A percentile compares a stretch with the other conserved stretches of the same genome.
phyloP scores from a whole-genome alignment of 805 yeast genomes.

The Hanseniaspora guilliermondii region DNA sequence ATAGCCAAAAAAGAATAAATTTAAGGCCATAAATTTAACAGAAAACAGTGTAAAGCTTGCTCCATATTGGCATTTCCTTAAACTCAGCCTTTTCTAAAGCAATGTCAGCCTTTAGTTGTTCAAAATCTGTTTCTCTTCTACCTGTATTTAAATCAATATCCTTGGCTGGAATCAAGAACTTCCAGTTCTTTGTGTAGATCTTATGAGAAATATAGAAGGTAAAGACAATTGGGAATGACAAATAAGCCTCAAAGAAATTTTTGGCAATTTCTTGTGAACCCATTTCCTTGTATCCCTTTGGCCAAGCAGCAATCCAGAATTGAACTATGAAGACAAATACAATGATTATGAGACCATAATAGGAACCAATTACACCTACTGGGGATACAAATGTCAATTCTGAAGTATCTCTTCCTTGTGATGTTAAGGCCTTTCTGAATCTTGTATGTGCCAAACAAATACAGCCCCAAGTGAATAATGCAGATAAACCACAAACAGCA shows the following conservation, averaged over 20 bases:
- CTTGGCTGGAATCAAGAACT: constrained; percentile 31
- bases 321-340: constrained; percentile 55
- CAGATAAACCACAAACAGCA: constrained; percentile 49
- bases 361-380: constrained; percentile 57
- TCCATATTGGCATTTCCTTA: constrained; percentile 36
- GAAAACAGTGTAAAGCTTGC: constrained; percentile 35
- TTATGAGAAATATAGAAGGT: constrained; percentile 48
- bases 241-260: constrained; percentile 51
- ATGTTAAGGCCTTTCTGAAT: constrained; percentile 49
- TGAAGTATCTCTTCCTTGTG: constrained; percentile 54
- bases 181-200: constrained; percentile 36
- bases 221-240: constrained; percentile 52
- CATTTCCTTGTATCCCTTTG: constrained; percentile 40
- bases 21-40: constrained; percentile 27
- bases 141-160: constrained; percentile 55
- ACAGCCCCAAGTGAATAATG: constrained; percentile 52
- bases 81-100: constrained; percentile 38
- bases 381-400: constrained; percentile 59
- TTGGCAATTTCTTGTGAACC: constrained; percentile 33
- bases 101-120: constrained; percentile 38
- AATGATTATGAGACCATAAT: constrained; percentile 47
- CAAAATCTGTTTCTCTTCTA: constrained; percentile 45
- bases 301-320: constrained; percentile 74
- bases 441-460: constrained; percentile 49
- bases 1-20: no score